These are phyloP conservation scores for Candida caryicola DNA, from an alignment of 805 yeast species.

Conservation along the genomic window DNA sequence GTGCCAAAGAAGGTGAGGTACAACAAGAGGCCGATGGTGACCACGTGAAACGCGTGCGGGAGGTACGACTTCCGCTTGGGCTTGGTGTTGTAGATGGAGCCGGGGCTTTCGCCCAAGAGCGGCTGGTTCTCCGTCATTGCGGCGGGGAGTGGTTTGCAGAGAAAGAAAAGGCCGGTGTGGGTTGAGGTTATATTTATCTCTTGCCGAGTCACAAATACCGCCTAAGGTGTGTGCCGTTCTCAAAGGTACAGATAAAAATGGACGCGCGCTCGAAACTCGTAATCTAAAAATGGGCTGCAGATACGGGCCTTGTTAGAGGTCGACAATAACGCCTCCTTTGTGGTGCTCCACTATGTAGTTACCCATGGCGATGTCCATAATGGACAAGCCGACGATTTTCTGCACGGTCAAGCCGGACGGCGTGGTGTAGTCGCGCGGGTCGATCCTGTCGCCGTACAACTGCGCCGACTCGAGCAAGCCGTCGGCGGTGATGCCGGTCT, in stretches of 20 bases:
- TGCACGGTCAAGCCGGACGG: constrained; percentile 37
- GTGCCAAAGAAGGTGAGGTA: constrained; percentile 3
- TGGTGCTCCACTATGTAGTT: constrained; percentile 31
- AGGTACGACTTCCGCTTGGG: neutral
- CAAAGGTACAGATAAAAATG: no score
- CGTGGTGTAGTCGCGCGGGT: constrained; percentile 2
- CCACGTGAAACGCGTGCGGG: constrained; percentile 1
- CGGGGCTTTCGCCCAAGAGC: constrained; percentile 11
- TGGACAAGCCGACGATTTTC: constrained; percentile 61
- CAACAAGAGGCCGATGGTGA: constrained; percentile 3
- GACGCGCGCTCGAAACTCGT: no score
- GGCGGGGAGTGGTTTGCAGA: no score
- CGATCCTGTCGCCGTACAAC: constrained; percentile 19
- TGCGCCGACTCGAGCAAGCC: constrained; percentile 50
- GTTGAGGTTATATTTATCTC: no score
- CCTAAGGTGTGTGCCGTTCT: no score
- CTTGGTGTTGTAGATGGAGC: constrained; percentile 9
- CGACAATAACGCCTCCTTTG: constrained; percentile 6
- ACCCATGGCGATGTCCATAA: constrained; percentile 62
- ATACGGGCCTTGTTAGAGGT: neutral
- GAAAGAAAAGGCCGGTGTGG: no score
- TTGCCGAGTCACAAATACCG: no score
- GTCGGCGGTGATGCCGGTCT: constrained; percentile 34
- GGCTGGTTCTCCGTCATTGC: constrained; percentile 9
- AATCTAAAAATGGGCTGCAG: no score